Base-by-base conservation (phyloP, 2,329 filamentous ascomycete genomes). In the Colletotrichum karsti region DNA sequence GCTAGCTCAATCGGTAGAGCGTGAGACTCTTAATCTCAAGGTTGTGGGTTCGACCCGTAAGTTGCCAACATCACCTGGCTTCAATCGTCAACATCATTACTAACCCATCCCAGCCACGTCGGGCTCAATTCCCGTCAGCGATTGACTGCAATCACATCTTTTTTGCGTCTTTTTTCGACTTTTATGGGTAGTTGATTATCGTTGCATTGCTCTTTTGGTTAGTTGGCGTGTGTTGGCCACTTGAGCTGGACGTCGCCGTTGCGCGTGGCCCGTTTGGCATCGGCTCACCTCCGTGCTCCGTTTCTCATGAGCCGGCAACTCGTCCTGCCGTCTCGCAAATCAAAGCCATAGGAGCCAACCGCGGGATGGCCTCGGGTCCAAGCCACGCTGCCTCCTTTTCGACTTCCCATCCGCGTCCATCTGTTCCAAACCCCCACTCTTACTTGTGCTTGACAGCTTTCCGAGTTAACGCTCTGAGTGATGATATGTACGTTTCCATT, bases 1-100 rank as follows among this genome's bases (percentile, higher is more conserved):
- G 85, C 83, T 90, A 89, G 87, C 87, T 89, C 87, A 90, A 89
- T 89, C 86, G 87, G 87, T 90, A 91, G 89, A 91, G 88, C 88
- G 88, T 91, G 85, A 90, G 89, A 90, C 89, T 91, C 89, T 87
- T 87, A 87, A 70, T 70, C 67, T 70, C 63, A 70, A 70, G 67
- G 67, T 70, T 70, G 64, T 67, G 67, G 67, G 71, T 72, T 72
- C 71, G 71, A 28, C 44, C 46, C 42, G 56, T 59, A 50, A 59
- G 56, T 20, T 35, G 33, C 33, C 33, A 9, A 13, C 30, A 41
- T 26, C 33, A 13, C 4, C 5, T 1, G 3, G 13, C 4, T 15
- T 2, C 9, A 7, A 7, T 15, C 1, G 9, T 2, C 3, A 0
- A 6, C 30, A 50, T 4, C 15, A 22, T 48, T 15, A 42, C 57